phyloP scores from a whole-genome alignment of 345 rosid genomes.

The Tarenaya hassleriana region DNA sequence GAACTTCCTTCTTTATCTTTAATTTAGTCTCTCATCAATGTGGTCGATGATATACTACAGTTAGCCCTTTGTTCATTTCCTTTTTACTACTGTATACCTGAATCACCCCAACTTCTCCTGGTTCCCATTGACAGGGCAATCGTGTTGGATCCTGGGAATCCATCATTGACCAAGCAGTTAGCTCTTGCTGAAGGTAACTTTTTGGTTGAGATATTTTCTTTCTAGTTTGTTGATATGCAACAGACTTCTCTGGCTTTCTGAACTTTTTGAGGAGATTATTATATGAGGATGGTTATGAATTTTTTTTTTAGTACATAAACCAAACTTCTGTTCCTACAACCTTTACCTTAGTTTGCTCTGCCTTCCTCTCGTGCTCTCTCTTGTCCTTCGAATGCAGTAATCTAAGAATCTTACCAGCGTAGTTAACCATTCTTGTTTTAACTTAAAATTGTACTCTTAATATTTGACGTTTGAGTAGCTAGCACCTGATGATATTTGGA shows the following conservation, averaged over 20 bases:
- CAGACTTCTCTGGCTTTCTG: no score
- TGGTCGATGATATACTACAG: no score
- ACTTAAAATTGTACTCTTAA: conserved; percentile 20
- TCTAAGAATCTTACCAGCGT: conserved; percentile 4
- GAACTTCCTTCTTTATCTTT: conserved; percentile 12
- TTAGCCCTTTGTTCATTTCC: no score
- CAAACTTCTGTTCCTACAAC: no score
- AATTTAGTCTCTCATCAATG: conserved; percentile 15
- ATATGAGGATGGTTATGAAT: conserved; percentile 10
- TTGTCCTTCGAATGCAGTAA: conserved; percentile 8
- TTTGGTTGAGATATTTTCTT: not conserved
- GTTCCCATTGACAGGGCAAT: conserved; percentile 56
- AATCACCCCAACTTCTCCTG: conserved; percentile 12
- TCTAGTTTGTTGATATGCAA: no score
- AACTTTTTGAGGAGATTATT: no score
- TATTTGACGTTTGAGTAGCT: conserved; percentile 14
- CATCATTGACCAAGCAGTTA: conserved; percentile 66
- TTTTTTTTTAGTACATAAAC: not conserved
- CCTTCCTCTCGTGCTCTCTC: conserved; percentile 1
- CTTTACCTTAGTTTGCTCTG: no score
- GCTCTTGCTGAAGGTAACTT: conserved; percentile 76
- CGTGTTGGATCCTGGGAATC: conserved; percentile 76
- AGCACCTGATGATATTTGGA: conserved; percentile 11
- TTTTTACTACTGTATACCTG: no score
- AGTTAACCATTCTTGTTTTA: conserved; percentile 17